phyloP scores from a whole-genome alignment of 306 rosid genomes.

The Urtica urens region DNA sequence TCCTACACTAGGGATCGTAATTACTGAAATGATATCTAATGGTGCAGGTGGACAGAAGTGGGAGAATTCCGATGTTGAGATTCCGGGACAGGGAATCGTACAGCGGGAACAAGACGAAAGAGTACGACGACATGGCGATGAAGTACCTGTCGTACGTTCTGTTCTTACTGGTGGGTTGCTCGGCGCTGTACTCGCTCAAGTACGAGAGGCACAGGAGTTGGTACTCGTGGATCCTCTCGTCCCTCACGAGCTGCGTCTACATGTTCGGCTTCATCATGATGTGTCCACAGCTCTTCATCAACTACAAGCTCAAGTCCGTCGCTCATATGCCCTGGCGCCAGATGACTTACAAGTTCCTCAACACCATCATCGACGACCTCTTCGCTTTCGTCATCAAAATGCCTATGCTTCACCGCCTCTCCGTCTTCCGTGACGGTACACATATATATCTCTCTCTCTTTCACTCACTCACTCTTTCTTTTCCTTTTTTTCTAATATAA shows the following conservation, averaged over 20 bases:
- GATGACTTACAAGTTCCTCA: constrained; percentile 98
- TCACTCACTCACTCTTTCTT: background rate
- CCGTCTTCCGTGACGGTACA: constrained; percentile 99
- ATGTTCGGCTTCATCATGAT: constrained; percentile 98
- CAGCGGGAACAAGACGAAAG: constrained; percentile 78
- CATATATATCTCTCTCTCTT: background rate
- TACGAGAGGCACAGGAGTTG: constrained; percentile 95
- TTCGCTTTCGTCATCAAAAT: constrained; percentile 97
- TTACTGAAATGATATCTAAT: background rate
- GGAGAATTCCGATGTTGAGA: constrained; percentile 79
- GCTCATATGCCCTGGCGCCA: constrained; percentile 99
- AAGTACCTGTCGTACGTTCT: constrained; percentile 78
- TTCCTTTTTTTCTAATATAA: too few relatives aligned
- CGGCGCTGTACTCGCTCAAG: constrained; percentile 66
- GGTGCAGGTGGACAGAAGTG: constrained; percentile 72
- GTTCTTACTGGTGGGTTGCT: constrained; percentile 68
- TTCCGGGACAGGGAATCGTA: constrained; percentile 89
- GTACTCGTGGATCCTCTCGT: constrained; percentile 98
- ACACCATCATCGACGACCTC: constrained; percentile 94
- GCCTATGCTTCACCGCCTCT: constrained; percentile 91
- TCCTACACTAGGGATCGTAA: too few relatives aligned
- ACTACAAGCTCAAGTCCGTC: constrained; percentile 94
- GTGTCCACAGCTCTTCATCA: constrained; percentile 98
- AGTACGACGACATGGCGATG: constrained; percentile 93
- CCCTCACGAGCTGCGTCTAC: constrained; percentile 93